These are phyloP conservation scores for Fagopyrum homotropicum DNA, from an alignment of 148 eudicot species.

Conservation along the genomic window DNA sequence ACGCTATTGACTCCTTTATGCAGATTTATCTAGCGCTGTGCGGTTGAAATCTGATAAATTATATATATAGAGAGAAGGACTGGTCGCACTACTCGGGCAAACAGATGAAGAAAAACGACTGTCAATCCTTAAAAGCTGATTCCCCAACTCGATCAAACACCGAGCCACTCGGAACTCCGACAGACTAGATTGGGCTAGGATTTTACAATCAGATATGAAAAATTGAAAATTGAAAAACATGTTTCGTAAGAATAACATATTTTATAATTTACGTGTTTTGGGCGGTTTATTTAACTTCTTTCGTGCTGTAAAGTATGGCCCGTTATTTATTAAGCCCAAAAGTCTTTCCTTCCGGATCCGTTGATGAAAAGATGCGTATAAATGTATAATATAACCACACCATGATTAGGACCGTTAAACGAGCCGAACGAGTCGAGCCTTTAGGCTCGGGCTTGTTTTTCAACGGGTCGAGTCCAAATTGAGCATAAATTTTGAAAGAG, in stretches of 20 bases:
- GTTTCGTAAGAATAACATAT: conserved; percentile 5
- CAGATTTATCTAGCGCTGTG: not conserved
- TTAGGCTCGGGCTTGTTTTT: no score
- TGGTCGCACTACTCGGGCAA: not conserved
- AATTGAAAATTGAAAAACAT: not conserved
- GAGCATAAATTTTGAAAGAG: no score
- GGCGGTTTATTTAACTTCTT: no score
- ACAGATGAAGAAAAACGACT: conserved; percentile 1
- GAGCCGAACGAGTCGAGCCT: no score
- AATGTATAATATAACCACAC: no score
- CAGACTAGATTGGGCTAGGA: conserved; percentile 4
- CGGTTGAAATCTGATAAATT: not conserved
- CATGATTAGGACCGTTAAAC: no score
- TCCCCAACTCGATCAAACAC: not conserved
- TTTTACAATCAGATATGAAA: not conserved
- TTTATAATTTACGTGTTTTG: not conserved
- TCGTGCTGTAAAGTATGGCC: no score
- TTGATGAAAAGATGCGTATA: no score
- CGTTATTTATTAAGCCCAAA: no score
- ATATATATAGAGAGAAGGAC: not conserved
- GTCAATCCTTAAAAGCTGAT: conserved; percentile 5
- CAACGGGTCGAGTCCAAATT: no score
- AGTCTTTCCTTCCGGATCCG: no score
- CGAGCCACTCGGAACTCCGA: conserved; percentile 8
- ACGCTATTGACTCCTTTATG: not conserved